Percentiles rank a stretch among this genome's conserved stretches.
These are phyloP conservation scores for Starmerella sp. DNA, from an alignment of 805 yeast genomes.

Conservation along the genomic window DNA sequence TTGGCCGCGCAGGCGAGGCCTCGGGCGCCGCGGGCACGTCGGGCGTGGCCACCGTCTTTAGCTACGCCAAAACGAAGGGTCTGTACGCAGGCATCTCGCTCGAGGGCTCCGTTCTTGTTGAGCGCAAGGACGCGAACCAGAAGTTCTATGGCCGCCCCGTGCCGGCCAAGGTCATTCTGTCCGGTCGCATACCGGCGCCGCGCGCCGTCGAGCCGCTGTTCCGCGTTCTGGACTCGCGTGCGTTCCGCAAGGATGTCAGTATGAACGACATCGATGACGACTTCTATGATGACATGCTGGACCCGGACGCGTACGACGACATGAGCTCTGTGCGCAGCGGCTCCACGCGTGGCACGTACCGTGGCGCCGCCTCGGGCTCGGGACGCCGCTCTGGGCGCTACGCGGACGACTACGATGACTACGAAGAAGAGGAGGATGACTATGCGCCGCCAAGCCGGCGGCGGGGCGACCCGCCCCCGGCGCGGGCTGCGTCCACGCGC, in stretches of 20 bases:
- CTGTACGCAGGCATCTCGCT: constrained; percentile 93
- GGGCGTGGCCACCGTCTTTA: constrained; percentile 78
- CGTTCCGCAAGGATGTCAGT: constrained; percentile 43
- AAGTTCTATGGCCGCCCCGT: constrained; percentile 84
- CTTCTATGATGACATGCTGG: constrained; percentile 66
- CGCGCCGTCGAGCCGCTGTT: constrained; percentile 79
- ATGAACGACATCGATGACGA: constrained; percentile 51
- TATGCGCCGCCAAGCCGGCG: constrained; percentile 3
- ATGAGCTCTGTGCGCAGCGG: constrained; percentile 12
- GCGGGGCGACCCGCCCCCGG: constrained; percentile 1
- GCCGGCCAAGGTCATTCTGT: constrained; percentile 73
- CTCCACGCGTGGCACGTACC: not conserved
- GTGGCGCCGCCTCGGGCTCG: constrained; percentile 5
- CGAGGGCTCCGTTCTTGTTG: constrained; percentile 93
- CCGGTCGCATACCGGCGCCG: constrained; percentile 87
- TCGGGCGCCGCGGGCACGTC: constrained; percentile 87
- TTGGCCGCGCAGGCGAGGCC: constrained; percentile 96
- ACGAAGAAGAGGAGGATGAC: constrained; percentile 15
- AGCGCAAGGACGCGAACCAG: constrained; percentile 92
- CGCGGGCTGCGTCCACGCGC: not conserved
- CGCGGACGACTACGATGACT: constrained; percentile 22
- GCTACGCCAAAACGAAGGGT: constrained; percentile 94
- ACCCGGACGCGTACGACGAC: constrained; percentile 24
- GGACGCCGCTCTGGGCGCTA: constrained; percentile 17
- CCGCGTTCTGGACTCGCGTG: constrained; percentile 76